These are phyloP conservation scores for Bassia scoparia DNA, from an alignment of 148 eudicot species.

Conservation along the genomic window DNA sequence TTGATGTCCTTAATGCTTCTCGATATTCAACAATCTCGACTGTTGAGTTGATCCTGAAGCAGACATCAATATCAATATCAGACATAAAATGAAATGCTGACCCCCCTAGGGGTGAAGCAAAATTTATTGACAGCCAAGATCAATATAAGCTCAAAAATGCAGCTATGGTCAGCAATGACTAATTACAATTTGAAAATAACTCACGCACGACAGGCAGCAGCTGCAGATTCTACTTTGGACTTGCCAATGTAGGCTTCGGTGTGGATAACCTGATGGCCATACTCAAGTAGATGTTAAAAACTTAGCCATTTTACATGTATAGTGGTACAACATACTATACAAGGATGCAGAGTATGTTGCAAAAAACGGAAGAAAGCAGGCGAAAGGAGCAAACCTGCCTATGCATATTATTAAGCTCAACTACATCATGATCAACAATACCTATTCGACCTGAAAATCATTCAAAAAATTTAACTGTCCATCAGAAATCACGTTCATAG, in stretches of 20 bases:
- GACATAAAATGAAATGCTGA: background rate
- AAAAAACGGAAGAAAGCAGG: slow-evolving; percentile 6
- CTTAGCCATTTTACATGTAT: background rate
- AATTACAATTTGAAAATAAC: slow-evolving; percentile 29
- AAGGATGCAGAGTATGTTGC: background rate
- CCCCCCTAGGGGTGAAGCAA: background rate
- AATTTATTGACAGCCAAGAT: background rate
- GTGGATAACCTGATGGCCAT: slow-evolving; percentile 66
- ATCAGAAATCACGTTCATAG: background rate
- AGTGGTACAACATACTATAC: background rate
- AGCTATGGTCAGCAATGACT: background rate
- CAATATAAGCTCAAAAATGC: background rate
- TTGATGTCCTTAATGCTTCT: slow-evolving; percentile 85
- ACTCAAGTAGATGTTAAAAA: background rate
- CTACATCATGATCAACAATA: slow-evolving; percentile 96
- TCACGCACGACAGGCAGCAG: slow-evolving; percentile 88
- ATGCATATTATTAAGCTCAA: slow-evolving; percentile 96
- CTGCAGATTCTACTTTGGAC: slow-evolving; percentile 96
- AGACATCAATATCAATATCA: slow-evolving; percentile 15
- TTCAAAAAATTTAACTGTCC: background rate
- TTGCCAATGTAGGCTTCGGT: slow-evolving; percentile 78
- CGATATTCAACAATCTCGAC: slow-evolving; percentile 67
- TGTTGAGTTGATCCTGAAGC: slow-evolving; percentile 71
- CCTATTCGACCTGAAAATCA: slow-evolving; percentile 64
- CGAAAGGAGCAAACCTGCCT: slow-evolving; percentile 65